Evolutionary conservation across 495 filamentous ascomycete genomes (phyloP), one percentile per base, ranked within the genome.

Genomic region (Penicillium malachiteum): DNA sequence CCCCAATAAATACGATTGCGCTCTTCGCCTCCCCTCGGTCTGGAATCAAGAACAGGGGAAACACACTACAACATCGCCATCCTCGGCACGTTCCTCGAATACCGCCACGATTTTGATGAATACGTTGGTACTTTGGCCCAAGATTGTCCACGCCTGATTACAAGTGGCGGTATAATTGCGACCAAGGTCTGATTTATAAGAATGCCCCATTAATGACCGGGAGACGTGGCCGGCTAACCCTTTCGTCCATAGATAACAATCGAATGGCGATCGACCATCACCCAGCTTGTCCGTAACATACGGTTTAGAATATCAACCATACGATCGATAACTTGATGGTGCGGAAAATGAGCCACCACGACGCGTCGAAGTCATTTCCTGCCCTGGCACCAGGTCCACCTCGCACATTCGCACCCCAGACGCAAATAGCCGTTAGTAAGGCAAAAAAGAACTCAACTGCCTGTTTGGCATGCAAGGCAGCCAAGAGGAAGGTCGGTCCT

Each of bases 391-490:
- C 71, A 31, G 71, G 69, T 2, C 70, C 65, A 34, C 47, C 65
- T 16, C 65, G 64, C 7, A 61, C 50, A 9, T 60, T 60, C 18
- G 44, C 65, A 37, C 56, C 56, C 39, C 63, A 66, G 17, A 41
- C 55, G 14, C 48, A 58, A 2, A 51, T 54, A 5, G 44, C 63
- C 11, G 48, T 74, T 33, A 54, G 48, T 43, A 66, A 64, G 45
- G 64, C 66, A 17, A 73, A 69, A 43, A 77, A 77, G 61, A 77
- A 69, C 44, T 77, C 74, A 7, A 75, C 66, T 0, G 74, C 74
- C 11, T 77, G 74, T 44, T 47, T 65, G 31, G 64, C 69, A 47
- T 77, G 74, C 52, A 77, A 76, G 35, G 63, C 70, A 34, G 70
- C 72, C 16, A 77, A 76, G 55, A 66, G 73, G 59, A 77, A 77